Evolutionary conservation across 768 basidiomycete genomes (phyloP).

Genomic region (Mycena olivaceomarginata): DNA sequence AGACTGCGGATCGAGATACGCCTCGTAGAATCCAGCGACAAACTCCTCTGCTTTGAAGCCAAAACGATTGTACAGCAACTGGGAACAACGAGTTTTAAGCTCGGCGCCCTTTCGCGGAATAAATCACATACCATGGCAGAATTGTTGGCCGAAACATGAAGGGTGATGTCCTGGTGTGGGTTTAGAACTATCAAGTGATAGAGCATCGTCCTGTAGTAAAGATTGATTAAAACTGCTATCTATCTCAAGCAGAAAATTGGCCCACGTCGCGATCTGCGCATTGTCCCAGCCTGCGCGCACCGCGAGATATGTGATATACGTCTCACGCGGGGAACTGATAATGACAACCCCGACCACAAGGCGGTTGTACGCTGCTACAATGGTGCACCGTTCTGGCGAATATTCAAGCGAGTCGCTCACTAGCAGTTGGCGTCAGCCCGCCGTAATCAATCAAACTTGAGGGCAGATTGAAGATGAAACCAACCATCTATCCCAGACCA

Average conservation of each 20-base stretch:
- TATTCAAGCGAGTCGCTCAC: slow-evolving; percentile 84
- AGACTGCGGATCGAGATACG: slow-evolving; percentile 83
- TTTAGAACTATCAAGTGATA: slow-evolving; percentile 85
- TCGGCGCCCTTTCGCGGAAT: background rate
- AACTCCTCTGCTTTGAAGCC: slow-evolving; percentile 94
- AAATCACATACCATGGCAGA: slow-evolving; percentile 78
- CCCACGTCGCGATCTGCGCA: slow-evolving; percentile 84
- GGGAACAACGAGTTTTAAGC: slow-evolving; percentile 18
- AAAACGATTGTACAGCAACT: slow-evolving; percentile 90
- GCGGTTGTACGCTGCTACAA: slow-evolving; percentile 83
- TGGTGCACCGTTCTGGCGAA: slow-evolving; percentile 82
- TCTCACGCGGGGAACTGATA: slow-evolving; percentile 86
- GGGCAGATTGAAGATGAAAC: slow-evolving; percentile 36
- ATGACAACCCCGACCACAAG: slow-evolving; percentile 87
- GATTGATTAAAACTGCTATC: slow-evolving; percentile 16
- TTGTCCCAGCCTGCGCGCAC: slow-evolving; percentile 91
- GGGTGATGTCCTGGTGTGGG: slow-evolving; percentile 85
- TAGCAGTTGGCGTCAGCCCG: slow-evolving; percentile 51
- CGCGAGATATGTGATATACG: slow-evolving; percentile 89
- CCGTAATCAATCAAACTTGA: slow-evolving; percentile 23
- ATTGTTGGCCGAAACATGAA: slow-evolving; percentile 90
- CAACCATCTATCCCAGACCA: slow-evolving; percentile 88
- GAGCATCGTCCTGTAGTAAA: slow-evolving; percentile 77
- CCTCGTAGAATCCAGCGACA: slow-evolving; percentile 87
- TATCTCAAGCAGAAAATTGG: background rate